Evolutionary conservation across 495 filamentous ascomycete species (phyloP).

Genomic region (Penicillium flavigenum): DNA sequence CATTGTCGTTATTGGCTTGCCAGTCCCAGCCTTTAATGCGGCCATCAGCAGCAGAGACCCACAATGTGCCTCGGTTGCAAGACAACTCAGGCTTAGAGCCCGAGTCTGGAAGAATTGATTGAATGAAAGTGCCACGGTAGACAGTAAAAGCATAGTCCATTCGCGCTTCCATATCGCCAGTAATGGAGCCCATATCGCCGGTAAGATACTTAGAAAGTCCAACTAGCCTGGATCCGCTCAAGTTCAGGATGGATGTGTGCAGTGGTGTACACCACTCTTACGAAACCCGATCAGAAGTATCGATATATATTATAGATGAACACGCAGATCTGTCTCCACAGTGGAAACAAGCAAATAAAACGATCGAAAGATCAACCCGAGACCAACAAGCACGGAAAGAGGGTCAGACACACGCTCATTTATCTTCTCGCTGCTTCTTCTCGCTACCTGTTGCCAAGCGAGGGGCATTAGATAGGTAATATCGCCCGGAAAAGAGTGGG

Average conservation of each 20-base stretch:
- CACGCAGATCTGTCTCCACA: slow-evolving; percentile 3
- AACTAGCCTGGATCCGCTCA: not conserved
- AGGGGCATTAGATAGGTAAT: not conserved
- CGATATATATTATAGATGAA: not conserved
- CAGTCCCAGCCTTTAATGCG: slow-evolving; percentile 50
- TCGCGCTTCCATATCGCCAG: not conserved
- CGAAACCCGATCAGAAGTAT: not conserved
- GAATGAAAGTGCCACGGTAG: slow-evolving; percentile 47
- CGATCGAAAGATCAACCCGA: not conserved
- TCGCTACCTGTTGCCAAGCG: not conserved
- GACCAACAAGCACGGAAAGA: not conserved
- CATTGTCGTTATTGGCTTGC: slow-evolving; percentile 29
- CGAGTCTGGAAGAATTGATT: slow-evolving; percentile 29
- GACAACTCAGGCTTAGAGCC: slow-evolving; percentile 24
- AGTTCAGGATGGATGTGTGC: not conserved
- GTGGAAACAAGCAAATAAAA: not conserved
- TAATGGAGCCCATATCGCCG: slow-evolving; percentile 4
- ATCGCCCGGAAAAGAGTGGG: not conserved
- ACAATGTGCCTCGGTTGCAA: slow-evolving; percentile 56
- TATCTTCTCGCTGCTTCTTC: not conserved
- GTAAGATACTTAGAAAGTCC: not conserved
- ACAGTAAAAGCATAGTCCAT: slow-evolving; percentile 18
- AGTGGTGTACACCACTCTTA: not conserved
- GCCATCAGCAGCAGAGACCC: slow-evolving; percentile 59
- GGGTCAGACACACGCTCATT: not conserved